Percentiles rank a stretch among this genome's conserved stretches.
Conservation (phyloP, 371 early-diverging fungal species). For the Dipsacomyces acuminosporus region DNA sequence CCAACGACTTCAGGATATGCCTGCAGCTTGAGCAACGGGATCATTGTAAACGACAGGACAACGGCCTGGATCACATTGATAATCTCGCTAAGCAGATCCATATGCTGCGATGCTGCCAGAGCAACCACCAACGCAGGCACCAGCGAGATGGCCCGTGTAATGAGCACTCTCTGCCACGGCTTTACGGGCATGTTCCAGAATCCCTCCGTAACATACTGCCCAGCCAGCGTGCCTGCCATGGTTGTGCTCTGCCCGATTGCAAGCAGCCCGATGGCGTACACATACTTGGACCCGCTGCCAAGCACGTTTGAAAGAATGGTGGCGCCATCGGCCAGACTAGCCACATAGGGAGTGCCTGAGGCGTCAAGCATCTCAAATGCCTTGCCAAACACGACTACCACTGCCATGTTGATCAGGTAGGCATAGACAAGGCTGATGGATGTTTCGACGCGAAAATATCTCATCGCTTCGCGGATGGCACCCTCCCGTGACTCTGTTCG, state of each 20-base stretch:
- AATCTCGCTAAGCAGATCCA: constrained; percentile 65
- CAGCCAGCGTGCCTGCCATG: constrained; percentile 71
- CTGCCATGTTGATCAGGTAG: constrained; percentile 65
- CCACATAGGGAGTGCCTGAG: constrained; percentile 22
- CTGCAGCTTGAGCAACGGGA: constrained; percentile 65
- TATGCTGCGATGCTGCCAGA: constrained; percentile 55
- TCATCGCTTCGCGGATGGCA: constrained; percentile 61
- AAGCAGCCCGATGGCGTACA: constrained; percentile 66
- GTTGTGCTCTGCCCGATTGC: constrained; percentile 71
- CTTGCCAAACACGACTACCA: constrained; percentile 65
- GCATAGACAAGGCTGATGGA: constrained; percentile 59
- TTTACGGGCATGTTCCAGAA: constrained; percentile 57
- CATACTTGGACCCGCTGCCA: constrained; percentile 54
- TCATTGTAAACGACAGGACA: constrained; percentile 65
- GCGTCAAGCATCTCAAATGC: constrained; percentile 52
- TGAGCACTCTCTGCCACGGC: constrained; percentile 64
- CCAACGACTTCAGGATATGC: constrained; percentile 53
- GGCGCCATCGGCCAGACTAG: constrained; percentile 61
- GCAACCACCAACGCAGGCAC: constrained; percentile 66
- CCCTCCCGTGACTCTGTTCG: constrained; percentile 42
- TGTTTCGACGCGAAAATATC: constrained; percentile 66
- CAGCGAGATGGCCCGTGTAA: constrained; percentile 63
- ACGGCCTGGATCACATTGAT: constrained; percentile 68
- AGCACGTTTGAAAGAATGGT: constrained; percentile 54
- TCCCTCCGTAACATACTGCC: constrained; percentile 71